These are phyloP conservation scores for Corynespora cassiicola DNA, from an alignment of 2,329 filamentous ascomycete genomes.

Conservation along the genomic window DNA sequence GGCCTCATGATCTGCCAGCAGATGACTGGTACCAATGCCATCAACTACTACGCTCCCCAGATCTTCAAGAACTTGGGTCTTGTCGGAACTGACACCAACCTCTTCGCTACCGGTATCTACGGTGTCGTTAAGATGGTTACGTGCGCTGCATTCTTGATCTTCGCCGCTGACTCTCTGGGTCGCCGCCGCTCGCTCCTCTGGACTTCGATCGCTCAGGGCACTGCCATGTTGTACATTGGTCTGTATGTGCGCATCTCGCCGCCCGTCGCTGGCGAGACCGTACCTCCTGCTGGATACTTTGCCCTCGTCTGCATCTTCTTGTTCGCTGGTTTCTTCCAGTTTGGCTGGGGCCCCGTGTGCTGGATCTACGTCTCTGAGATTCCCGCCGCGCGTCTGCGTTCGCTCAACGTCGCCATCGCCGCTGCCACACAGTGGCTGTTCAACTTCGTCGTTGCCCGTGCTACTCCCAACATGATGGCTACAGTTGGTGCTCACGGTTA, in stretches of 20 bases:
- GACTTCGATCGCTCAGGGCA: conserved; percentile 68
- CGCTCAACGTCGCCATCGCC: conserved; percentile 71
- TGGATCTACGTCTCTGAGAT: conserved; percentile 79
- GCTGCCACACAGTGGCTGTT: conserved; percentile 77
- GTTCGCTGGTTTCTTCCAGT: conserved; percentile 70
- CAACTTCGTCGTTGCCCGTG: conserved; percentile 74
- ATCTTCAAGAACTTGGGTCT: conserved; percentile 74
- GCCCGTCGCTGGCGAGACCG: conserved; percentile 59
- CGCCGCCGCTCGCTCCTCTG: conserved; percentile 68
- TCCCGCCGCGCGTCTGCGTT: conserved; percentile 69
- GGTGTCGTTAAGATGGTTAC: conserved; percentile 73
- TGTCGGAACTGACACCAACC: conserved; percentile 60
- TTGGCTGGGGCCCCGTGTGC: conserved; percentile 71
- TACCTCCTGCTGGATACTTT: conserved; percentile 72
- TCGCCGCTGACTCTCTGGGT: conserved; percentile 73
- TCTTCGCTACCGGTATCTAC: conserved; percentile 78
- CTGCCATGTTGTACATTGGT: conserved; percentile 74
- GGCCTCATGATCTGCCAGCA: conserved; percentile 72
- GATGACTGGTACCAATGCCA: conserved; percentile 65
- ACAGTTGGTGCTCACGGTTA: conserved; percentile 58
- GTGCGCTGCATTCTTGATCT: conserved; percentile 69
- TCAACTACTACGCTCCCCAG: conserved; percentile 71
- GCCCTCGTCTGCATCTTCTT: conserved; percentile 76
- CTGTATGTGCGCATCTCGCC: conserved; percentile 70
- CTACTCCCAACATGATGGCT: conserved; percentile 71